Evolutionary conservation across 2,329 filamentous ascomycete species (phyloP), one percentile per base, ranked within the genome.

Genomic region (Hawksworthiomyces lignivorus): DNA sequence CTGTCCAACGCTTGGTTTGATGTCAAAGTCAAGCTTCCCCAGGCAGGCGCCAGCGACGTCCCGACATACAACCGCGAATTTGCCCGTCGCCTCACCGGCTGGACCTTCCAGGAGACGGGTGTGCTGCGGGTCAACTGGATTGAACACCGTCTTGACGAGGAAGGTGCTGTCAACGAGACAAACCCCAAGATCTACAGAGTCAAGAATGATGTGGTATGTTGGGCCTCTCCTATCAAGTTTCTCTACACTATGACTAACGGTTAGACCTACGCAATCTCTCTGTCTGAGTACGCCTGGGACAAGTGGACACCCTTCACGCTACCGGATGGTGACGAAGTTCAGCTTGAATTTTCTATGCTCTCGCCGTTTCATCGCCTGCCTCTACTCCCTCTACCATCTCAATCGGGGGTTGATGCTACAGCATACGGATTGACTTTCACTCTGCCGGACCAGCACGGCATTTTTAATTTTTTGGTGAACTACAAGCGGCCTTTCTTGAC

Each of bases 281-380:
- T 98, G 41, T 95, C 89, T 20, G 88, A 96, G 63, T 95, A 87
- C 62, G 65, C 66, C 37, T 80, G 79, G 67, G 78, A 86, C 60
- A 75, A 80, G 57, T 94, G 82, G 70, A 65, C 69, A 6, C 84
- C 89, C 34, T 96, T 88, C 65, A 69, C 69, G 30, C 69, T 84
- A 17, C 80, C 87, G 18, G 58, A 72, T 8, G 71, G 66, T 48
- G 92, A 98, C 60, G 73, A 70, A 21, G 60, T 98, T 26, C 92
- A 98, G 64, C 85, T 98, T 48, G 92, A 98, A 64, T 96, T 97
- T 72, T 89, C 82, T 68, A 98, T 97, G 92, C 83, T 98, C 35
- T 96, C 90, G 2, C 90, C 92, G 43, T 97, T 96, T 78, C 84
- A 96, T 68, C 89, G 92, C 31, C 74, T 97, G 26, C 72, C 80